Percentiles rank a stretch among this genome's conserved stretches.
Evolutionary conservation across 2,329 filamentous ascomycete genomes (phyloP).

Genomic region (Diaporthe sp.): DNA sequence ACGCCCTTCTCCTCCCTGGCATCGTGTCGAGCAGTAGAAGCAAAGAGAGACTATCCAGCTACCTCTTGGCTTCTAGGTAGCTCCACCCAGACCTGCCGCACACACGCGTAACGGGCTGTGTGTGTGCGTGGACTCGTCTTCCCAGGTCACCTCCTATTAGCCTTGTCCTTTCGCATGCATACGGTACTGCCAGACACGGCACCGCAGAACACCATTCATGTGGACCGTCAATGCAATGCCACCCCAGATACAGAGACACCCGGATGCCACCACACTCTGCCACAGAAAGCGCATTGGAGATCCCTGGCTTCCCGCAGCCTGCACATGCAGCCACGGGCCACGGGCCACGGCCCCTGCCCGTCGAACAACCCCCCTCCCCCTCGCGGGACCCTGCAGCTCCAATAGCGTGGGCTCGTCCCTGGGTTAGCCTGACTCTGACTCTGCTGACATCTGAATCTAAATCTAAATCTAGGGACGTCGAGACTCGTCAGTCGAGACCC

Average conservation of each 20-base stretch:
- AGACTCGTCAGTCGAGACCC: conserved; percentile 30
- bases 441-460: conserved; percentile 32
- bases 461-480: conserved; percentile 29
- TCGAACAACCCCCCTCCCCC: background rate
- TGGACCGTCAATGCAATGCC: background rate
- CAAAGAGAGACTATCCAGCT: background rate
- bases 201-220: no score
- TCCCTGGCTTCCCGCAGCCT: conserved; percentile 15
- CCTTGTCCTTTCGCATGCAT: background rate
- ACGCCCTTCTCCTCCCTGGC: background rate
- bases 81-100: background rate
- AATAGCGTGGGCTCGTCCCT: conserved; percentile 25
- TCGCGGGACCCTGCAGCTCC: conserved; percentile 10
- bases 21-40: background rate
- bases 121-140: no score
- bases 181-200: background rate
- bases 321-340: background rate
- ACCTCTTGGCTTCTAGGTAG: background rate
- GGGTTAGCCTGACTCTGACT: conserved; percentile 32
- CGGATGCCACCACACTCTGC: background rate
- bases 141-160: no score
- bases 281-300: background rate
- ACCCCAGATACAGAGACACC: background rate
- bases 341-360: background rate
- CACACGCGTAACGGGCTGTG: background rate